Evolutionary conservation across 768 basidiomycete species (phyloP).

Genomic region (Daedaleopsis nitida): DNA sequence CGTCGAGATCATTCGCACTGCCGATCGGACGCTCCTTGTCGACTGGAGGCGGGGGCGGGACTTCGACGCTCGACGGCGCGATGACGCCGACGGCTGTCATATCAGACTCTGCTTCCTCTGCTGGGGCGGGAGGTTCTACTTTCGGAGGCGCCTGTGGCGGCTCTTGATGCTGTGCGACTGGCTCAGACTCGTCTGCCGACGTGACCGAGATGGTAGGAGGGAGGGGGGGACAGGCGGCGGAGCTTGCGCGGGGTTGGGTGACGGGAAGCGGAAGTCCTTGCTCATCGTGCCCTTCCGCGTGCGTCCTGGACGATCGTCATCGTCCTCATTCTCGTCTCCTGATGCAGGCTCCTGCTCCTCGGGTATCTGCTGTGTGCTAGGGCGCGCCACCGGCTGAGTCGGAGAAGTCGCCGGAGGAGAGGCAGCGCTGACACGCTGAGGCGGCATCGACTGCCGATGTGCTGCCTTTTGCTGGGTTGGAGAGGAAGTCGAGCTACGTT

Average conservation of each 20-base stretch:
- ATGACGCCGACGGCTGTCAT: slow-evolving; percentile 39
- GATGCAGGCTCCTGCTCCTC: slow-evolving; percentile 47
- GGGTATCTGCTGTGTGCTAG: slow-evolving; percentile 36
- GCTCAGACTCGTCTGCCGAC: slow-evolving; percentile 1
- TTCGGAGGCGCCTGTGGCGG: slow-evolving; percentile 15
- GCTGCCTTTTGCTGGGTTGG: slow-evolving; percentile 37
- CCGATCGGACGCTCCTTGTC: slow-evolving; percentile 60
- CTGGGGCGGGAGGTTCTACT: slow-evolving; percentile 7
- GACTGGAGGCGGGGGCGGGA: slow-evolving; percentile 78
- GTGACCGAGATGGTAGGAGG: slow-evolving; percentile 9
- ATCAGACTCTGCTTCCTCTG: slow-evolving; percentile 17
- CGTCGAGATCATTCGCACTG: slow-evolving; percentile 53
- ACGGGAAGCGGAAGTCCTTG: slow-evolving; percentile 32
- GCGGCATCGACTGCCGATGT: slow-evolving; percentile 71
- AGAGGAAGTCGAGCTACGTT: slow-evolving; percentile 33
- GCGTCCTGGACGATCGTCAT: slow-evolving; percentile 21
- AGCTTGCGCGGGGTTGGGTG: slow-evolving; percentile 32
- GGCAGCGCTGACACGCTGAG: slow-evolving; percentile 42
- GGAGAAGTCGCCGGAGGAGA: slow-evolving; percentile 45
- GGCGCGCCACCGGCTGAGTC: slow-evolving; percentile 36
- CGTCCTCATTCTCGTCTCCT: slow-evolving; percentile 32
- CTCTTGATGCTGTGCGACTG: slow-evolving; percentile 12
- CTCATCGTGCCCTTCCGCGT: slow-evolving; percentile 75
- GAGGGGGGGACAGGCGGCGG: slow-evolving; percentile 33
- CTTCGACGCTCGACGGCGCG: slow-evolving; percentile 67